Conservation (phyloP, 495 filamentous ascomycete genomes). For the Aspergillus olivimuriae region DNA sequence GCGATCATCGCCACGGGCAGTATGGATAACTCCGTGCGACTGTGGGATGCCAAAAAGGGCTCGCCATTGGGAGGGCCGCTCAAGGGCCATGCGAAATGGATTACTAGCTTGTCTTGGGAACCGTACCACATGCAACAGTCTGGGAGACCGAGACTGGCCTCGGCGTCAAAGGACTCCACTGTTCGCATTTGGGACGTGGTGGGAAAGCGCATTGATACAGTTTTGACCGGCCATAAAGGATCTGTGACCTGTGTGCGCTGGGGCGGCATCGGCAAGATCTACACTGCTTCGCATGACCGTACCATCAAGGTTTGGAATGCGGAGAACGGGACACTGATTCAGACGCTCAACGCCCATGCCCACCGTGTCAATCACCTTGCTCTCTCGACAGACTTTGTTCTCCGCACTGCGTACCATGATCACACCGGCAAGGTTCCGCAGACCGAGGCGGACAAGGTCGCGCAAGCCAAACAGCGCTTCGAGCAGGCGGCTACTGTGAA, state of each 20-base stretch:
- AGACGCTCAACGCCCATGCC: slow-evolving; percentile 75
- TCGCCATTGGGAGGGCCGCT: slow-evolving; percentile 67
- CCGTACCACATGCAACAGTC: slow-evolving; percentile 80
- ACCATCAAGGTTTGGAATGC: slow-evolving; percentile 90
- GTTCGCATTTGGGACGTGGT: slow-evolving; percentile 84
- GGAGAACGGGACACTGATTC: slow-evolving; percentile 66
- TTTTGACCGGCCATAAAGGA: slow-evolving; percentile 80
- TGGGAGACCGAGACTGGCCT: slow-evolving; percentile 73
- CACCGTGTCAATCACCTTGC: slow-evolving; percentile 97
- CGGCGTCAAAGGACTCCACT: slow-evolving; percentile 85
- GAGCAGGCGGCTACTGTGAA: slow-evolving; percentile 77
- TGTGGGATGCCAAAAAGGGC: slow-evolving; percentile 87
- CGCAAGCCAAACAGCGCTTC: slow-evolving; percentile 78
- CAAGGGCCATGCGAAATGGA: slow-evolving; percentile 89
- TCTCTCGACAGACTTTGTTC: slow-evolving; percentile 85
- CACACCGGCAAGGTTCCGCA: slow-evolving; percentile 67
- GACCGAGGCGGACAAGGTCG: slow-evolving; percentile 61
- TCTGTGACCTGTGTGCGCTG: slow-evolving; percentile 88
- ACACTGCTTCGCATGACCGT: slow-evolving; percentile 88
- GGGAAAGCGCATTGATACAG: slow-evolving; percentile 67
- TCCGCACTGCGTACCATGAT: slow-evolving; percentile 83
- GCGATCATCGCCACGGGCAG: slow-evolving; percentile 80
- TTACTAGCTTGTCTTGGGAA: slow-evolving; percentile 85
- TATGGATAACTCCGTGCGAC: slow-evolving; percentile 85
- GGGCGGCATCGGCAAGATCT: slow-evolving; percentile 85